These are phyloP conservation scores for Metschnikowia peoriensis DNA, from an alignment of 805 yeast genomes.

Conservation along the genomic window DNA sequence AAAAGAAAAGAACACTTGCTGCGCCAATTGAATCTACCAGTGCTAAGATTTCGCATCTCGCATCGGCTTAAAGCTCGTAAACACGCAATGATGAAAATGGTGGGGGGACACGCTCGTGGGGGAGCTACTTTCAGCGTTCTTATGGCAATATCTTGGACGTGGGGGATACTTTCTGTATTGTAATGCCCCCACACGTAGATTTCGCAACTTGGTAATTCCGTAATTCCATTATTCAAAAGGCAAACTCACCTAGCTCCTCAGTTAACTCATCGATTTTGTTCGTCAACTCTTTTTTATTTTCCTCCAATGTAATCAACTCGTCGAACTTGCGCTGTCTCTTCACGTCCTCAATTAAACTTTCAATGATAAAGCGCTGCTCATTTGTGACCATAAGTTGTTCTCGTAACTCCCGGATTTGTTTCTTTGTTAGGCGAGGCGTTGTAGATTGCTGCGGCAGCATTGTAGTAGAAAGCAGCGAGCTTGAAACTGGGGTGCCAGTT, in stretches of 20 bases:
- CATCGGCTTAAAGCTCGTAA: too few species aligned
- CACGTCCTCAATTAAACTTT: constrained; percentile 58
- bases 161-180: background rate
- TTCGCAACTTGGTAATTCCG: too few species aligned
- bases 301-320: constrained; percentile 60
- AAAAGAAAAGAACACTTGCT: too few species aligned
- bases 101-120: too few species aligned
- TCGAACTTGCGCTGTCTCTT: constrained; percentile 73
- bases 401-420: constrained; percentile 55
- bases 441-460: constrained; percentile 2
- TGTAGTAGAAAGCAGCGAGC: constrained; percentile 5
- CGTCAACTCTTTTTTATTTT: constrained; percentile 57
- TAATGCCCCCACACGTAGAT: too few species aligned
- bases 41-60: too few species aligned
- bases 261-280: constrained; percentile 48
- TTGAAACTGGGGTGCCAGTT: constrained; percentile 1
- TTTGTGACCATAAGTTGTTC: constrained; percentile 83
- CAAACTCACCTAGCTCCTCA: constrained; percentile 53
- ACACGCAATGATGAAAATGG: too few species aligned
- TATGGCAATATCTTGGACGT: background rate
- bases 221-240: constrained; percentile 19
- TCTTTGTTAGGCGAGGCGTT: constrained; percentile 40
- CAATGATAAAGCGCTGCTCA: constrained; percentile 77
- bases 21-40: too few species aligned
- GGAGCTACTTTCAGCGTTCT: too few species aligned